Base-by-base conservation (phyloP, 2,329 filamentous ascomycete species). In the Aureobasidium uvarum region DNA sequence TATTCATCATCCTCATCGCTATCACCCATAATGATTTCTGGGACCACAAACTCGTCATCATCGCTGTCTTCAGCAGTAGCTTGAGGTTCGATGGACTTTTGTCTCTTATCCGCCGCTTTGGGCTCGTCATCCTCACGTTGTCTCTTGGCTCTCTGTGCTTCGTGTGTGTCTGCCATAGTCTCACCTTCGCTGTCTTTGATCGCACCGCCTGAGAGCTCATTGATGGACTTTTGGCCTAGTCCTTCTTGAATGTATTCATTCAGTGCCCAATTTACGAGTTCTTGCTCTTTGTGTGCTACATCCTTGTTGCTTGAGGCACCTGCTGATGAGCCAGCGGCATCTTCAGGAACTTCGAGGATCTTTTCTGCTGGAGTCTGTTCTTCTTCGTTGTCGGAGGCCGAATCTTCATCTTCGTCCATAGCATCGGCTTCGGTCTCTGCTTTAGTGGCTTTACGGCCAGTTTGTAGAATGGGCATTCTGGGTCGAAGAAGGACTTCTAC, bases 401-500 rank as follows among this genome's bases (percentile, higher is more conserved):
- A 39, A n/a, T 59, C 64, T 16, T 25, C 36, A 20, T 54, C 62
- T 18, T 66, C 41, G 31, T 68, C 66, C 25, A 67, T 67, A 14
- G 59, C 52, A n/a, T 68, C 71, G n/a, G 64, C 67, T 18, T 67
- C 68, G 10, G 69, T 68, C 13, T 70, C 66, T 6, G 67, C 69
- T 1, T 70, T 66, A 18, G 52, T 43, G 14, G 52, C 56, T 18
- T 48, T 62, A 10, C 66, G 55, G 18, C 68, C 67, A 25, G 67
- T 70, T 20, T 72, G 73, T 25, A 81, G 76, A 1, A 77, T 74
- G 0, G 81, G 80, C 76, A 82, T 77, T 20, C 81, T 73, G 5
- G 81, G 81, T 66, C 80, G 71, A 25, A 91, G 80, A 65, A 97
- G 75, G 11, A 89, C 83, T 76, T 97, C 93, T 1, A 95, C 85